These are phyloP conservation scores for Psilocybe sp. DNA, from an alignment of 768 basidiomycete genomes.

Conservation along the genomic window DNA sequence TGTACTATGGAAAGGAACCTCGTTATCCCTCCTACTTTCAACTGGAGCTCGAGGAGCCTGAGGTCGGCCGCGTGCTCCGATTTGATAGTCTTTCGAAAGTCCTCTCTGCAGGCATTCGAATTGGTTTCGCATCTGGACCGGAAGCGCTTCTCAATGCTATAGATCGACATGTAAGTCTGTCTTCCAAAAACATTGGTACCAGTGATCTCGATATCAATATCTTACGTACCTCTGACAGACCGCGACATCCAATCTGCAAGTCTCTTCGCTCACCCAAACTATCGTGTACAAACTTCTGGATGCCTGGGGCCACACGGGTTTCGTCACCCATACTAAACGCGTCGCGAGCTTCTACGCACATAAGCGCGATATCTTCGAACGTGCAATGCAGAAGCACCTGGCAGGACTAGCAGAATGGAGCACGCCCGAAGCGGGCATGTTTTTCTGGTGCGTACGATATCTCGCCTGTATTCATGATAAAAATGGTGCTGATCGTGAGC, in stretches of 20 bases:
- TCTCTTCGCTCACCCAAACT: conserved; percentile 61
- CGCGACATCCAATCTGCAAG: conserved; percentile 62
- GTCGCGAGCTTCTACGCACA: conserved; percentile 74
- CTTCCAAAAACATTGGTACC: neutral
- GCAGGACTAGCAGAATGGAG: conserved; percentile 72
- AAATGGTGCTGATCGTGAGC: conserved; percentile 1
- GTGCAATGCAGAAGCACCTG: conserved; percentile 73
- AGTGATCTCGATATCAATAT: neutral
- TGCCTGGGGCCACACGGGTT: conserved; percentile 76
- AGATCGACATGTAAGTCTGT: conserved; percentile 58
- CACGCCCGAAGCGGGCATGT: conserved; percentile 80
- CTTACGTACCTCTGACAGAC: conserved; percentile 40
- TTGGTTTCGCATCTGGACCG: conserved; percentile 83
- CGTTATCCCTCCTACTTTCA: conserved; percentile 79
- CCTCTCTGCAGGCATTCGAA: conserved; percentile 69
- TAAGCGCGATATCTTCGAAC: conserved; percentile 78
- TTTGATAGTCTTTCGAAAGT: conserved; percentile 92
- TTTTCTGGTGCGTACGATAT: conserved; percentile 67
- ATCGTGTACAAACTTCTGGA: conserved; percentile 56
- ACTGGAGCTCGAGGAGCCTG: conserved; percentile 65
- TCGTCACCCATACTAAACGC: conserved; percentile 60
- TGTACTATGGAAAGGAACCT: conserved; percentile 68
- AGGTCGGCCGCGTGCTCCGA: conserved; percentile 77
- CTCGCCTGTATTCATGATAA: conserved; percentile 9
- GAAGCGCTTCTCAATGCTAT: conserved; percentile 63